Conservation (phyloP, 2,329 filamentous ascomycete genomes). For the Diaporthe caulivora region DNA sequence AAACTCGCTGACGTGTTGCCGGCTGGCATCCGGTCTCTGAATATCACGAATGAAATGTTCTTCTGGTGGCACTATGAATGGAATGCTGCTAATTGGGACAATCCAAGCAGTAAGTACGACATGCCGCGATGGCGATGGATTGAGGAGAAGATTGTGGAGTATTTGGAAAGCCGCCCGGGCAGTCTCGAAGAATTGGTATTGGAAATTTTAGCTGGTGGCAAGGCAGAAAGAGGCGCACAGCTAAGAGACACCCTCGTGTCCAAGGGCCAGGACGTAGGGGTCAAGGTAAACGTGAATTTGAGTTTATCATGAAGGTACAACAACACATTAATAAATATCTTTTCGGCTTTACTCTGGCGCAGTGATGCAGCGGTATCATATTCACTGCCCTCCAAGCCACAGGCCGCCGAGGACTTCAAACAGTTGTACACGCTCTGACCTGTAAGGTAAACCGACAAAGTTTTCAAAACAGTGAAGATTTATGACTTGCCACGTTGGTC, state of each 20-base stretch:
- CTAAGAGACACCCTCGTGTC: neutral
- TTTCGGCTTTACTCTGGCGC: neutral
- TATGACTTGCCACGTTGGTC: no score
- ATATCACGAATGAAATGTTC: conserved; percentile 17
- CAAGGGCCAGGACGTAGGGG: neutral
- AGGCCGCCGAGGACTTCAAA: no score
- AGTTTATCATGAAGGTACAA: neutral
- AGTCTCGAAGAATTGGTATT: conserved; percentile 8
- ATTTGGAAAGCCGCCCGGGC: neutral
- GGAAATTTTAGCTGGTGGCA: neutral
- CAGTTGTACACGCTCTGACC: no score
- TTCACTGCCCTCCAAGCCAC: no score
- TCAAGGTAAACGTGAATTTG: neutral
- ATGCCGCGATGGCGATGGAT: conserved; percentile 9
- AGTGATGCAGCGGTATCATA: no score
- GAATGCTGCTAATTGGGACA: neutral
- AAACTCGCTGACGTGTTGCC: conserved; percentile 6
- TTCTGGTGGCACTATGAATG: conserved; percentile 18
- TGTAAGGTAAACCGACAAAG: no score
- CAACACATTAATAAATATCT: neutral
- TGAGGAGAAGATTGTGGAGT: conserved; percentile 7
- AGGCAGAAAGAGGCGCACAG: neutral
- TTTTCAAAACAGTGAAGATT: no score
- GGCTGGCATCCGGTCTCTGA: neutral
- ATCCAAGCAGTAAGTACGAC: neutral